These are phyloP conservation scores for Haplosporangium sp. DNA, from an alignment of 371 early-diverging fungal genomes.

Conservation along the genomic window DNA sequence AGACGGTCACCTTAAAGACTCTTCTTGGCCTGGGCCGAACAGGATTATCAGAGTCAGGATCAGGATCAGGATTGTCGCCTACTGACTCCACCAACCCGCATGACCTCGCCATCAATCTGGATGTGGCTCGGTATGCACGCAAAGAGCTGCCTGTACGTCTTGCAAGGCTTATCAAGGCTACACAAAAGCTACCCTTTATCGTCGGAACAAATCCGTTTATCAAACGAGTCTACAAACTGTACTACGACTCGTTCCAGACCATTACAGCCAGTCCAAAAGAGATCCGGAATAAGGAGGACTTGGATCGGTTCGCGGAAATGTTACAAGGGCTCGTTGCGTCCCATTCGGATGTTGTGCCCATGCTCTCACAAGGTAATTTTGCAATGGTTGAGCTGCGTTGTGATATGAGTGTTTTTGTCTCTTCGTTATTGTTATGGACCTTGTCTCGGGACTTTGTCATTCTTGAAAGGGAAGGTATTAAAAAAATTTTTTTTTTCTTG, in stretches of 20 bases:
- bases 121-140: conserved; percentile 75
- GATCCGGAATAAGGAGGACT: conserved; percentile 58
- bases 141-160: conserved; percentile 85
- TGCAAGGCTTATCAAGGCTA: conserved; percentile 82
- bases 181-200: conserved; percentile 90
- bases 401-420: too few species aligned
- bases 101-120: conserved; percentile 54
- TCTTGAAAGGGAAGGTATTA: background rate
- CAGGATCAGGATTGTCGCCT: background rate
- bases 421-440: background rate
- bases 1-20: conserved; percentile 84
- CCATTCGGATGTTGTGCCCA: conserved; percentile 88
- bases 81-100: background rate
- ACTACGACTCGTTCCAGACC: conserved; percentile 83
- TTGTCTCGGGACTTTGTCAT: background rate
- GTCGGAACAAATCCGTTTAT: conserved; percentile 93
- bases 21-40: conserved; percentile 79
- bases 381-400: background rate
- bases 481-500: background rate
- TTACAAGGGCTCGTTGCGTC: conserved; percentile 78
- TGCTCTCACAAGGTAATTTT: conserved; percentile 77
- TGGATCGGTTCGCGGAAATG: conserved; percentile 69
- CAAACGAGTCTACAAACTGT: conserved; percentile 80
- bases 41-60: conserved; percentile 10
- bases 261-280: conserved; percentile 66